Base-by-base conservation (phyloP, 805 yeast species). In the Barnettozyma californica region DNA sequence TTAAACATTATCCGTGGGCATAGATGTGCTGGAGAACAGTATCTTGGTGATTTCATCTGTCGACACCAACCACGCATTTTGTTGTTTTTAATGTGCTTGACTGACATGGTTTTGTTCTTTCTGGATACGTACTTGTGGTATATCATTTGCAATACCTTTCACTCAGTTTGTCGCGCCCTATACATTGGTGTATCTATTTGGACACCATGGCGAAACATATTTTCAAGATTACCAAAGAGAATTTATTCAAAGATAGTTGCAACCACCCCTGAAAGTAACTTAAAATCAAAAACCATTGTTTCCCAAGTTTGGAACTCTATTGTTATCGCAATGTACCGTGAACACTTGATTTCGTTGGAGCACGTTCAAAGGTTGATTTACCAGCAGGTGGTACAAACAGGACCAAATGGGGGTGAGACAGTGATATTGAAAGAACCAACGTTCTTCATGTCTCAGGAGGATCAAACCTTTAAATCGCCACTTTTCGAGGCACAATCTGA, bases 271-370 rank as follows among this genome's bases (percentile, higher is more conserved):
- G 98, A 92, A 70, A 89, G 88, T 65, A 90, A 90, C 72, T 89
- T 91, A 73, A 91, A 92, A 71, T 97, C 97, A 53, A 94, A 94
- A 79, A 95, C 91, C 51, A 77, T 94, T 66, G 92, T 95, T 59
- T 89, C 97, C 27, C 99, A 94, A 73, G 89, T 94, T 57, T 94
- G 99, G 99, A 94, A 94, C 67, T 97, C 98, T 41, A 85, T 94
- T 67, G 92, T 94, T 54, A 91, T 94, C 61, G 88, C 98, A 46
- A 95, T 94, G 99, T 95, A 94, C 80, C 88, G 99, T 74, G 99
- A 95, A 71, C 99, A 94, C 69, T 75, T 94, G 68, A 74, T 94
- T 59, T 97, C 99, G 16, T 87, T 95, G 67, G 99, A 94, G 67
- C 99, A 95, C 67, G 98, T 94, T 53, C 98, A 94, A 72, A 89